phyloP scores from a whole-genome alignment of 2,329 filamentous ascomycete species.

The Exophiala lecanii-corni region DNA sequence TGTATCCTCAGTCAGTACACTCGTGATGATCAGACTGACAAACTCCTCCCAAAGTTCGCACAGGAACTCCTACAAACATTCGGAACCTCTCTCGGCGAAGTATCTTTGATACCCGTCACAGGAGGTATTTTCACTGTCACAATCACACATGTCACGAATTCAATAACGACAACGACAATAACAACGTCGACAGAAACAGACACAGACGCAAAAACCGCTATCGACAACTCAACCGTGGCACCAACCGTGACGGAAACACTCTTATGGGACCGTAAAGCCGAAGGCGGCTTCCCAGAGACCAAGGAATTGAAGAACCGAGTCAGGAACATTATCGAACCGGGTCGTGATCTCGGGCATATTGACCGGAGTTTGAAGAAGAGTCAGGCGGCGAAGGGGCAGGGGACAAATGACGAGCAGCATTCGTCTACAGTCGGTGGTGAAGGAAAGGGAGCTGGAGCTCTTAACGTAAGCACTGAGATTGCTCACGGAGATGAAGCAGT shows the following conservation, averaged over 20 bases:
- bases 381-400: too few relatives aligned
- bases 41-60: too few relatives aligned
- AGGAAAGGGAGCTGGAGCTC: too few relatives aligned
- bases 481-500: too few relatives aligned
- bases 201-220: slow-evolving; percentile 12
- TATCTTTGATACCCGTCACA: slow-evolving; percentile 78
- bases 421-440: slow-evolving; percentile 8
- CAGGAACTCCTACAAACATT: slow-evolving; percentile 97
- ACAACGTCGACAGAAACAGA: background rate
- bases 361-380: slow-evolving; percentile 50
- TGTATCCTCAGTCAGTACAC: too few relatives aligned
- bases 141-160: slow-evolving; percentile 44
- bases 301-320: slow-evolving; percentile 85
- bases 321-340: slow-evolving; percentile 75
- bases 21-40: too few relatives aligned
- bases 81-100: slow-evolving; percentile 73
- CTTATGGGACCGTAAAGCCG: slow-evolving; percentile 81
- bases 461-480: too few relatives aligned
- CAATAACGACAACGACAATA: too few relatives aligned
- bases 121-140: slow-evolving; percentile 79
- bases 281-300: slow-evolving; percentile 90
- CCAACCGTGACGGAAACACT: slow-evolving; percentile 43
- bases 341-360: slow-evolving; percentile 74
- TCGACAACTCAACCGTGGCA: background rate
- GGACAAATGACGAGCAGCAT: slow-evolving; percentile 29